Conservation (phyloP, 495 filamentous ascomycete genomes). For the Penicillium angulare region DNA sequence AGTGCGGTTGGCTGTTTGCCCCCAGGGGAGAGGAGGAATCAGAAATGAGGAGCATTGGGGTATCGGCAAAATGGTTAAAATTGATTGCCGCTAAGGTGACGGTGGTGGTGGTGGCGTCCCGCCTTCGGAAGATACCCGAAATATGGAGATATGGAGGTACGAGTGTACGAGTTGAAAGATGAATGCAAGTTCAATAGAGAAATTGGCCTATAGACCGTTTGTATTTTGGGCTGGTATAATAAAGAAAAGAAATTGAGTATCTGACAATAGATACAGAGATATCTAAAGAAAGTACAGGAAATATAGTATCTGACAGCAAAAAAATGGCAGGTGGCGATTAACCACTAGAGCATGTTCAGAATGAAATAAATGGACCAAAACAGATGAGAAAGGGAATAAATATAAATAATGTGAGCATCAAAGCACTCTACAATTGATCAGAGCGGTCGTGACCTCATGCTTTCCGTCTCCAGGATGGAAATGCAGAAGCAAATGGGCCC, state of each 20-base stretch:
- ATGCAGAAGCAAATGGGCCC: slow-evolving; percentile 12
- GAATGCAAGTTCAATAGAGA: neutral
- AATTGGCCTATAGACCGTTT: neutral
- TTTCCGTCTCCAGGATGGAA: slow-evolving; percentile 26
- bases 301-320: slow-evolving; percentile 4
- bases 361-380: too few species aligned
- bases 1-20: too few species aligned
- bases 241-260: neutral
- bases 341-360: slow-evolving; percentile 12
- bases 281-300: neutral
- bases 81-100: neutral
- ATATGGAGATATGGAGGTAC: neutral
- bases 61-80: neutral
- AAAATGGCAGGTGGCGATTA: slow-evolving; percentile 5
- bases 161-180: too few species aligned
- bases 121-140: neutral
- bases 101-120: too few species aligned
- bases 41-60: neutral
- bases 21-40: neutral
- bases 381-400: slow-evolving; percentile 1
- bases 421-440: slow-evolving; percentile 15
- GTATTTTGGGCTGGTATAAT: neutral
- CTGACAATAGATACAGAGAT: neutral
- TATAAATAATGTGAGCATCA: slow-evolving; percentile 17
- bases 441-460: slow-evolving; percentile 9